Percentiles rank a stretch among this genome's conserved stretches.
Conservation (phyloP, 148 eudicot genomes). For the Simmondsia chinensis region DNA sequence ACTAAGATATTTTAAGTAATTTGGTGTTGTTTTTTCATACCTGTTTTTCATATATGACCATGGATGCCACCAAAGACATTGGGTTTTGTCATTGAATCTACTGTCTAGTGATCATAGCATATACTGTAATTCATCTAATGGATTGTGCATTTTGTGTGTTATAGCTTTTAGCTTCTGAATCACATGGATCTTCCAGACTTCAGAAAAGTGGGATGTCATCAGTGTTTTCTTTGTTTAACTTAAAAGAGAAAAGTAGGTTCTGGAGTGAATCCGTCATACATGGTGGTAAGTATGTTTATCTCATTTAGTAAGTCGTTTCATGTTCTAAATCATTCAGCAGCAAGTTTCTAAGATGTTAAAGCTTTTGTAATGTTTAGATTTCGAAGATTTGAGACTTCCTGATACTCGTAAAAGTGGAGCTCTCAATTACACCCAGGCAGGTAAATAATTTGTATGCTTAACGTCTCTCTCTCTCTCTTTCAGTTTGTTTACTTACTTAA, state of each 20-base stretch:
- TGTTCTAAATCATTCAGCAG: no score
- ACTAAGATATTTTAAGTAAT: no score
- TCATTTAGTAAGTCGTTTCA: no score
- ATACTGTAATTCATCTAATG: no score
- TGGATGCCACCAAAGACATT: no score
- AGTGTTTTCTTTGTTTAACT: constrained; percentile 80
- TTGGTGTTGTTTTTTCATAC: no score
- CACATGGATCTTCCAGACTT: constrained; percentile 39
- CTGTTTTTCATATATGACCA: no score
- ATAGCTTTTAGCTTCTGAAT: constrained; percentile 41
- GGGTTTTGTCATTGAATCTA: no score
- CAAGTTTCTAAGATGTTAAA: not conserved
- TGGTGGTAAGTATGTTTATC: constrained; percentile 36
- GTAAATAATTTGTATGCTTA: constrained; percentile 27
- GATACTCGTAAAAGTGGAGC: constrained; percentile 34
- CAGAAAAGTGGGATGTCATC: constrained; percentile 49
- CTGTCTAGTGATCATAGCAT: no score
- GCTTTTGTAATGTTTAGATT: constrained; percentile 46
- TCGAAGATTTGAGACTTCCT: constrained; percentile 67
- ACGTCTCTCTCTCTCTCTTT: not conserved
- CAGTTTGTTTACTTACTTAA: no score
- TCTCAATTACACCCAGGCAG: constrained; percentile 79
- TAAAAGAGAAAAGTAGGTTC: constrained; percentile 79
- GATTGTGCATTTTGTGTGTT: no score
- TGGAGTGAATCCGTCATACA: constrained; percentile 87